These are phyloP conservation scores for Parastagonospora avenae DNA, from an alignment of 2,329 filamentous ascomycete genomes.

Conservation along the genomic window DNA sequence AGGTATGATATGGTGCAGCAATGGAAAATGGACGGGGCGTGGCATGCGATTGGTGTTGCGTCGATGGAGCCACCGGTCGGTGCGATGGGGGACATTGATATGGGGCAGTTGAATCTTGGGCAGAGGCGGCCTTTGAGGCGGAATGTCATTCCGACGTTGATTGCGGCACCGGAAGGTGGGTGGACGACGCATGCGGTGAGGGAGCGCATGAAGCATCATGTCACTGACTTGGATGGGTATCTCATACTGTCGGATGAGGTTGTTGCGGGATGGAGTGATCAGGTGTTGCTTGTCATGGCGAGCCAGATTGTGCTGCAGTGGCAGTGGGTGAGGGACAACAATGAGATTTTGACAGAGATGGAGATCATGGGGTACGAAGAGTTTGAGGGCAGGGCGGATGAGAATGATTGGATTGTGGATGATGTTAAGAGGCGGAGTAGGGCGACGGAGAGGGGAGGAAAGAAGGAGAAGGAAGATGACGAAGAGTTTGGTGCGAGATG, in stretches of 20 bases:
- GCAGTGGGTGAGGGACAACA: conserved; percentile 37
- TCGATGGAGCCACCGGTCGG: conserved; percentile 1
- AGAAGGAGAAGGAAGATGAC: background rate
- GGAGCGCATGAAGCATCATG: conserved; percentile 37
- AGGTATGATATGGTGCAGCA: conserved; percentile 36
- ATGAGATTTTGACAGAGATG: conserved; percentile 30
- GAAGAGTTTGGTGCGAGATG: background rate
- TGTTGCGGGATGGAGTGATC: conserved; percentile 18
- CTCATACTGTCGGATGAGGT: conserved; percentile 27
- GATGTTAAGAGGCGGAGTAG: conserved; percentile 6
- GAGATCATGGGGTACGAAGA: conserved; percentile 29
- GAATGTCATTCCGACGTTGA: conserved; percentile 31
- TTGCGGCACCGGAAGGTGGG: conserved; percentile 19
- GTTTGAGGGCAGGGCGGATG: conserved; percentile 26
- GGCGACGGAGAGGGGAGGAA: background rate
- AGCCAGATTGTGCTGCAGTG: conserved; percentile 26
- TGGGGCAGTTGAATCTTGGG: background rate
- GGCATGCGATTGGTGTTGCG: background rate
- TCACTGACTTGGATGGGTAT: conserved; percentile 30
- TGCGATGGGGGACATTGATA: conserved; percentile 9
- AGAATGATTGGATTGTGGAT: conserved; percentile 35
- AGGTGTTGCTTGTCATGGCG: conserved; percentile 9
- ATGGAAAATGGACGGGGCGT: conserved; percentile 17
- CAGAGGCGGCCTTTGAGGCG: background rate
- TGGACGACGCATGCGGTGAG: conserved; percentile 21